phyloP scores from a whole-genome alignment of 306 rosid genomes.

The Biancaea sappan region DNA sequence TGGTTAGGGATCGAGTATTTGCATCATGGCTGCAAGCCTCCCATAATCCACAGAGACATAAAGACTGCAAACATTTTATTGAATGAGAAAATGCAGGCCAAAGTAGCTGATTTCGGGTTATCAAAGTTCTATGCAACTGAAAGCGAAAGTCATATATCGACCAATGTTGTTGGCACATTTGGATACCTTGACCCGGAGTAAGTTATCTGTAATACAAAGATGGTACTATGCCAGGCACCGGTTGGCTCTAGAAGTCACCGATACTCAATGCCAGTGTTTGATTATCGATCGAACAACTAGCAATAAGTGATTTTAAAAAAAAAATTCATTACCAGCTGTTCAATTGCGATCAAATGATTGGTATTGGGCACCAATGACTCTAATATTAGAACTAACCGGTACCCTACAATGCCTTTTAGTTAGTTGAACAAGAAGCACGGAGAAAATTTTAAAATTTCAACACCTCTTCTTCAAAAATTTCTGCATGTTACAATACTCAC shows the following conservation, averaged over 20 bases:
- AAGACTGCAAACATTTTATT: constrained; percentile 40
- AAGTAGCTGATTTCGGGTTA: constrained; percentile 40
- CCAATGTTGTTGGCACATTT: constrained; percentile 32
- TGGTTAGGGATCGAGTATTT: constrained; percentile 35
- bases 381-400: too few species aligned
- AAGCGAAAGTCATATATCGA: constrained; percentile 30
- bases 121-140: constrained; percentile 33
- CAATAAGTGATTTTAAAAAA: too few species aligned
- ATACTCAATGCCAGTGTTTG: too few species aligned
- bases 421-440: too few species aligned
- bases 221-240: too few species aligned
- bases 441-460: background rate
- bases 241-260: too few species aligned
- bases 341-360: too few species aligned
- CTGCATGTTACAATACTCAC: background rate
- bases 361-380: too few species aligned
- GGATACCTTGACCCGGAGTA: constrained; percentile 42
- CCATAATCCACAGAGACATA: constrained; percentile 41
- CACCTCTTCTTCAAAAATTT: background rate
- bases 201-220: background rate
- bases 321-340: too few species aligned
- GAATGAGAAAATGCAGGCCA: constrained; percentile 38
- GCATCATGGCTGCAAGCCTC: constrained; percentile 42
- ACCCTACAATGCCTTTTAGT: too few species aligned
- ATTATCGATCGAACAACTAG: too few species aligned